Conservation (phyloP, 148 eudicot genomes). For the Spergularia marina region DNA sequence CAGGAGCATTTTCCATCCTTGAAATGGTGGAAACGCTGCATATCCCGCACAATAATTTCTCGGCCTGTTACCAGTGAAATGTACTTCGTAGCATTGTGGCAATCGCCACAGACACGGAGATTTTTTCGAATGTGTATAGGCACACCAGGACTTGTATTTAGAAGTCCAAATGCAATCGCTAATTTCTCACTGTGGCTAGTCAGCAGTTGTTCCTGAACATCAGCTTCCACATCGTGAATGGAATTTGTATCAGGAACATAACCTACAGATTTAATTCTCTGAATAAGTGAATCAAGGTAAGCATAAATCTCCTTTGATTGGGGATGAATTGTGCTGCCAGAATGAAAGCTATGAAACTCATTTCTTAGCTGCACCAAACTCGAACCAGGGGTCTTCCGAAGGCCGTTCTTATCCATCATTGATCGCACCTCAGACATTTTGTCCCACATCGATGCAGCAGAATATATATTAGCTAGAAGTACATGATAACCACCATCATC, state of each 20-base stretch:
- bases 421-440: constrained; percentile 61
- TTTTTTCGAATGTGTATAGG: constrained; percentile 74
- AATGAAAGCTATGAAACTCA: constrained; percentile 69
- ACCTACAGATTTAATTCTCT: constrained; percentile 60
- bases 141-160: constrained; percentile 58
- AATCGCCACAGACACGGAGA: constrained; percentile 80
- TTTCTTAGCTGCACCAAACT: constrained; percentile 61
- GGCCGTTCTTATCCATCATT: constrained; percentile 57
- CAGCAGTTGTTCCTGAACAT: constrained; percentile 62
- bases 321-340: constrained; percentile 70
- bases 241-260: constrained; percentile 65
- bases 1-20: constrained; percentile 71
- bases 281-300: constrained; percentile 45
- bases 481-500: constrained; percentile 82
- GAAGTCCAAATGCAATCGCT: constrained; percentile 69
- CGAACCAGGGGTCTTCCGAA: constrained; percentile 72
- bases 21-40: constrained; percentile 88
- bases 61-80: constrained; percentile 70
- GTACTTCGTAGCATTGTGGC: constrained; percentile 75
- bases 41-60: constrained; percentile 71
- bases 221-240: constrained; percentile 68
- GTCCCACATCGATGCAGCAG: constrained; percentile 76
- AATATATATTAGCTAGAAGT: constrained; percentile 63
- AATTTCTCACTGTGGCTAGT: constrained; percentile 74
- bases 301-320: constrained; percentile 55